Evolutionary conservation across 805 yeast species (phyloP).

Genomic region (Cyberlindnera euphorbiae): DNA sequence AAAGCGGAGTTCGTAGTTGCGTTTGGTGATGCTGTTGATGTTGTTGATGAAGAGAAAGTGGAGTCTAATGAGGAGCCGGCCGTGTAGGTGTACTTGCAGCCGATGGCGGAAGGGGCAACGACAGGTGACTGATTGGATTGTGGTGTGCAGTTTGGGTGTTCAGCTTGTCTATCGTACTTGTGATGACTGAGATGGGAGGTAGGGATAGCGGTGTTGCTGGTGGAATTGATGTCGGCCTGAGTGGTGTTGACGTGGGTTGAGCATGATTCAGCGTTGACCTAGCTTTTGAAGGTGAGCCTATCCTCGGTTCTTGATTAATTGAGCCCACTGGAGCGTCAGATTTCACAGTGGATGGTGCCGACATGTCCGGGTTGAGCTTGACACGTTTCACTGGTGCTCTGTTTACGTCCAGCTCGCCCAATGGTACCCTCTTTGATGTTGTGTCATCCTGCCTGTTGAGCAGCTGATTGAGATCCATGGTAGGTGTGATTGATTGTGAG

Average conservation of each 20-base stretch:
- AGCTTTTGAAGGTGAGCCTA: too few species aligned
- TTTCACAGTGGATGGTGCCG: too few species aligned
- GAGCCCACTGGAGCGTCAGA: too few species aligned
- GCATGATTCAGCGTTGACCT: too few species aligned
- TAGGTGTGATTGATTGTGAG: conserved; percentile 27
- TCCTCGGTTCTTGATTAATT: too few species aligned
- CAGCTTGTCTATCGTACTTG: background rate
- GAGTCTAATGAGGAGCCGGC: too few species aligned
- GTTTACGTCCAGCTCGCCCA: conserved; percentile 11
- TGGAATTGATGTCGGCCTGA: background rate
- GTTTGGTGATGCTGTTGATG: conserved; percentile 1
- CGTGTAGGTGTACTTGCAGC: conserved; percentile 1
- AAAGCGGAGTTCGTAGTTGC: conserved; percentile 1
- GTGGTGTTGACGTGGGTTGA: conserved; percentile 2
- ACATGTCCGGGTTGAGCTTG: conserved; percentile 2
- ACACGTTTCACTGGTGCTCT: conserved; percentile 1
- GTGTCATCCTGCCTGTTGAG: conserved; percentile 11
- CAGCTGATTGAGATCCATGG: conserved; percentile 13
- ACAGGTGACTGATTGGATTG: too few species aligned
- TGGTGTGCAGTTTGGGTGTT: too few species aligned
- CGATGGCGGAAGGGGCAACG: too few species aligned
- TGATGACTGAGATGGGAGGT: conserved; percentile 13
- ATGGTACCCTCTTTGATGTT: conserved; percentile 8
- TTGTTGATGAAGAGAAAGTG: too few species aligned
- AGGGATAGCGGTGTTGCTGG: conserved; percentile 1